Evolutionary conservation across 306 rosid genomes (phyloP), one percentile per base, ranked within the genome.

Genomic region (Alnus rubra): DNA sequence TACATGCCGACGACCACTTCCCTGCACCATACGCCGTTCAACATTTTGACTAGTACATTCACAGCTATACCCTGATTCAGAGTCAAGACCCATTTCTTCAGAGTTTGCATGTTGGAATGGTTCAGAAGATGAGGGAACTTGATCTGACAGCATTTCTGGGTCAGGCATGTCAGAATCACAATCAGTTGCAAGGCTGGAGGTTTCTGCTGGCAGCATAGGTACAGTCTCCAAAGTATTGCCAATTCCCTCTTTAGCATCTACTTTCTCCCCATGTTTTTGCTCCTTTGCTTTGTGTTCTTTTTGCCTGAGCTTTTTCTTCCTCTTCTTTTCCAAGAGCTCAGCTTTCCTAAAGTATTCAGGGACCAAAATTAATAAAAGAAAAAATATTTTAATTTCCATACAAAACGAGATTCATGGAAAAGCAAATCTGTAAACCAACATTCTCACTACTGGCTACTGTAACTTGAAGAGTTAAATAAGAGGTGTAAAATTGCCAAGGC

Each of bases 271-370:
- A 4, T 59, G 67, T 42, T 78, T 77, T 78, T 79, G 90, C 73
- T 87, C 97, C 81, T 84, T 90, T 31, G 85, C 88, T 84, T 78
- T 89, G 42, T 88, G 92, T 71, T 90, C 94, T 86, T 90, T 94
- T 73, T 89, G 97, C 81, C 96, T 87, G 51, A 90, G 89, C 84
- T 90, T 94, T 79, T 89, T 92, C 89, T 83, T 92, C 76, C 92
- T 90, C 81, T 85, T 92, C 88, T 84, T 88, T 87, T 84, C 90
- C 90, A 88, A 82, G 78, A 90, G 81, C 69, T 87, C 93, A 74
- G 88, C 88, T 86, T 92, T 91, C 80, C 98, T 94, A 77, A 51
- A 83, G 69, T 54, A 75, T 15, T 75, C 83, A 45, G 42, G 50
- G 71, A 7, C 51, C 12, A 77, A 76, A 82, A 18, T 47, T 44